Conservation (phyloP, 2,329 filamentous ascomycete genomes). For the Rutstroemia sydowiana region DNA sequence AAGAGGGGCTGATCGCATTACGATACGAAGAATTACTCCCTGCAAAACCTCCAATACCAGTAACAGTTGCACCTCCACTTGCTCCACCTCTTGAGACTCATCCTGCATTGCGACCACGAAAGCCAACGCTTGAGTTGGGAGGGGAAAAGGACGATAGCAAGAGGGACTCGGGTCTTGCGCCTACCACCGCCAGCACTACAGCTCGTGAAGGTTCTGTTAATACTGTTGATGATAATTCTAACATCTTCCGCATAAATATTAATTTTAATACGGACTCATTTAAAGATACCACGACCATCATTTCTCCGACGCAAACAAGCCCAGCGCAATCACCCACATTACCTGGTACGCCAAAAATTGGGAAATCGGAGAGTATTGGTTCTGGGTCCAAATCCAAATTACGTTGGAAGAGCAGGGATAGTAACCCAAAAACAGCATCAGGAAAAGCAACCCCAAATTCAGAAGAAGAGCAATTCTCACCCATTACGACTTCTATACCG, state of each 20-base stretch:
- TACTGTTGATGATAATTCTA: conserved; percentile 13
- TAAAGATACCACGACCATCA: background rate
- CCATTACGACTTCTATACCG: conserved; percentile 50
- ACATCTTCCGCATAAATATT: conserved; percentile 20
- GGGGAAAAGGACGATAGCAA: conserved; percentile 37
- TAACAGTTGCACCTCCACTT: conserved; percentile 26
- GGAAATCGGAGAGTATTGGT: conserved; percentile 14
- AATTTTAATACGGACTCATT: conserved; percentile 18
- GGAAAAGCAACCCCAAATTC: conserved; percentile 16
- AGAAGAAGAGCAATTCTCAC: conserved; percentile 36
- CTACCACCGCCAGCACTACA: conserved; percentile 37
- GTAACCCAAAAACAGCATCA: conserved; percentile 10
- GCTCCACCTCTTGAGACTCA: conserved; percentile 23
- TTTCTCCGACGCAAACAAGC: background rate
- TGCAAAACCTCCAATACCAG: conserved; percentile 49
- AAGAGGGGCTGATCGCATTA: conserved; percentile 40
- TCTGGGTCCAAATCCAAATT: conserved; percentile 2
- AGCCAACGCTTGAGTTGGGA: conserved; percentile 13
- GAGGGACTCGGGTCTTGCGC: conserved; percentile 48
- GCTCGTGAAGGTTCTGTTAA: conserved; percentile 36
- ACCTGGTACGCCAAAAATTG: conserved; percentile 5
- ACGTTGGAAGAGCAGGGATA: conserved; percentile 18
- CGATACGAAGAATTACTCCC: conserved; percentile 55
- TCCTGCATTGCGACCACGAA: conserved; percentile 23
- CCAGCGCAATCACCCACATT: conserved; percentile 8